Evolutionary conservation across 2,329 filamentous ascomycete genomes (phyloP).

Genomic region (Fusarium tuaranense): DNA sequence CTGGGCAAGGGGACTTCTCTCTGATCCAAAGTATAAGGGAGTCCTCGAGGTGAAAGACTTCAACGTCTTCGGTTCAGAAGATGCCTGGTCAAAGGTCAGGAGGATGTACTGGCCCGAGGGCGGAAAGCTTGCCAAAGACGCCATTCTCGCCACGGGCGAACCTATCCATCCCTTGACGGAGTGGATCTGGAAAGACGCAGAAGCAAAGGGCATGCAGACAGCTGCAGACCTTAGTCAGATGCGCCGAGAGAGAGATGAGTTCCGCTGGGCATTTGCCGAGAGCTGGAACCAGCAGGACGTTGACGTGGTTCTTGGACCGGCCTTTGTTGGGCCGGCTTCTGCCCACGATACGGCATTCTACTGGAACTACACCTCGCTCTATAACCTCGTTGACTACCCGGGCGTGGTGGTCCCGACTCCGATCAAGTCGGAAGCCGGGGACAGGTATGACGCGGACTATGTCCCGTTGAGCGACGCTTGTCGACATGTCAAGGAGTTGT

Average conservation of each 20-base stretch:
- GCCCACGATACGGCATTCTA: conserved; percentile 30
- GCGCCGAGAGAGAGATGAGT: conserved; percentile 44
- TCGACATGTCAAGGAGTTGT: conserved; percentile 46
- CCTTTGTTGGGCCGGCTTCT: conserved; percentile 25
- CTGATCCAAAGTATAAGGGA: conserved; percentile 28
- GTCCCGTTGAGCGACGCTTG: conserved; percentile 47
- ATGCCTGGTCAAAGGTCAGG: conserved; percentile 49
- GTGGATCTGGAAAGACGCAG: conserved; percentile 51
- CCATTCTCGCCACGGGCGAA: conserved; percentile 54
- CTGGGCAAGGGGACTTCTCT: conserved; percentile 45
- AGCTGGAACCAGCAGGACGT: conserved; percentile 44
- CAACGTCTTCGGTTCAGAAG: conserved; percentile 43
- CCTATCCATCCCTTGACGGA: conserved; percentile 58
- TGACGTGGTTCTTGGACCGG: background rate
- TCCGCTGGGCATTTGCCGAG: conserved; percentile 47
- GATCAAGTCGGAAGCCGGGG: conserved; percentile 45
- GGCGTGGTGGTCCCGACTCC: conserved; percentile 43
- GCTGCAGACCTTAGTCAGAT: conserved; percentile 27
- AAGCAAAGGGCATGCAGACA: conserved; percentile 32
- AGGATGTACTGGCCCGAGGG: conserved; percentile 61
- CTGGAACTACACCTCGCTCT: background rate
- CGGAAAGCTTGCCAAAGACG: conserved; percentile 44
- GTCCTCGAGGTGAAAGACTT: conserved; percentile 52
- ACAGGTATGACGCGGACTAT: conserved; percentile 38
- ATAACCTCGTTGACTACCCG: conserved; percentile 50